Conservation (phyloP, 257 asterid genomes). For the Scutellaria galericulata region DNA sequence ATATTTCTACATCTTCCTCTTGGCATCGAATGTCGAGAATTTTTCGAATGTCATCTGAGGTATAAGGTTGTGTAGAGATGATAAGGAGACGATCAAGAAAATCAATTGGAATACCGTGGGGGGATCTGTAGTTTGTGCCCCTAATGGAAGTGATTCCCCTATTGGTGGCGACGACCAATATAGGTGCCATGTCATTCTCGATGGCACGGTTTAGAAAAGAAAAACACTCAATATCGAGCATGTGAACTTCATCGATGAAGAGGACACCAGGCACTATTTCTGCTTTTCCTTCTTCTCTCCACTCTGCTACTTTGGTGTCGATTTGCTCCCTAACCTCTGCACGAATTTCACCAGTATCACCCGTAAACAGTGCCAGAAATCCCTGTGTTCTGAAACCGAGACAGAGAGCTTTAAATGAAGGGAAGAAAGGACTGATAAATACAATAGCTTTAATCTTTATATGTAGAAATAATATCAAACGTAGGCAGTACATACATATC, state of each 20-base stretch:
- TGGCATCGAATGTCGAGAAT: conserved; percentile 83
- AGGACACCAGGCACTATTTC: conserved; percentile 96
- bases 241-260: conserved; percentile 98
- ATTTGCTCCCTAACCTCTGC: conserved; percentile 97
- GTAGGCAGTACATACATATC: background rate
- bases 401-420: background rate
- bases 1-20: conserved; percentile 93
- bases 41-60: conserved; percentile 74
- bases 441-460: background rate
- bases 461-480: background rate
- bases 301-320: conserved; percentile 96
- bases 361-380: conserved; percentile 86
- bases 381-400: conserved; percentile 80
- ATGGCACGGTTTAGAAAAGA: conserved; percentile 94
- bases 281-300: conserved; percentile 99
- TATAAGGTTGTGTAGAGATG: conserved; percentile 89
- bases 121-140: conserved; percentile 87
- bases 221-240: conserved; percentile 97
- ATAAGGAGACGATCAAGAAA: conserved; percentile 96
- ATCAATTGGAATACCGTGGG: conserved; percentile 88
- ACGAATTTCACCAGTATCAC: conserved; percentile 93
- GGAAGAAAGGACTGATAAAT: conserved; percentile 8
- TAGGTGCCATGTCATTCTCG: conserved; percentile 98
- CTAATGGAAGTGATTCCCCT: conserved; percentile 91
- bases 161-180: conserved; percentile 91